A percentile compares a stretch with the other conserved stretches of the same genome.
These are phyloP conservation scores for Astragalus membranaceus DNA, from an alignment of 306 rosid genomes.

Conservation along the genomic window DNA sequence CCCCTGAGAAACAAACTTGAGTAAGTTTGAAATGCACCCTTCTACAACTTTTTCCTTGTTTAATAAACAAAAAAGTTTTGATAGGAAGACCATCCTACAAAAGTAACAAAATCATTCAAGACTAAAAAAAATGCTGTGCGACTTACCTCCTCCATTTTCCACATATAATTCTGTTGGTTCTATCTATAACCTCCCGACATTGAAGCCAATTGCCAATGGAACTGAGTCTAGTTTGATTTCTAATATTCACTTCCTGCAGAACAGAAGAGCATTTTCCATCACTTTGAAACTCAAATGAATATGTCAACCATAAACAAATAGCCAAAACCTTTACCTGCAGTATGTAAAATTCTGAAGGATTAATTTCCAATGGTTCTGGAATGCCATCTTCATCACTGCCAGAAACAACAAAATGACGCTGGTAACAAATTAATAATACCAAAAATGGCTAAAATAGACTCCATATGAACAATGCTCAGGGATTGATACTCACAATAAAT, in stretches of 20 bases:
- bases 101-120: conserved; percentile 11
- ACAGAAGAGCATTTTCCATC: conserved; percentile 23
- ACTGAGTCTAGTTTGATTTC: conserved; percentile 31
- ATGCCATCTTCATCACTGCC: conserved; percentile 48
- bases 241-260: conserved; percentile 44
- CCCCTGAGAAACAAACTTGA: background rate
- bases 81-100: conserved; percentile 2
- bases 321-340: conserved; percentile 39
- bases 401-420: conserved; percentile 21
- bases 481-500: background rate
- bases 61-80: background rate
- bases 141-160: conserved; percentile 95
- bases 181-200: conserved; percentile 56
- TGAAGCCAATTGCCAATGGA: conserved; percentile 86
- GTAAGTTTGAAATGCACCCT: background rate
- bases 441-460: conserved; percentile 8
- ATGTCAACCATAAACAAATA: background rate
- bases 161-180: conserved; percentile 47
- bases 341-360: conserved; percentile 35
- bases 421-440: conserved; percentile 1
- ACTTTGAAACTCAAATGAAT: conserved; percentile 17
- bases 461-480: background rate
- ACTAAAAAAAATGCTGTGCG: background rate
- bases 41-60: background rate
- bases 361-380: conserved; percentile 48